Base-by-base conservation (phyloP, 108 stramenopile genomes). In the Pseudonitzschia multiseries region DNA sequence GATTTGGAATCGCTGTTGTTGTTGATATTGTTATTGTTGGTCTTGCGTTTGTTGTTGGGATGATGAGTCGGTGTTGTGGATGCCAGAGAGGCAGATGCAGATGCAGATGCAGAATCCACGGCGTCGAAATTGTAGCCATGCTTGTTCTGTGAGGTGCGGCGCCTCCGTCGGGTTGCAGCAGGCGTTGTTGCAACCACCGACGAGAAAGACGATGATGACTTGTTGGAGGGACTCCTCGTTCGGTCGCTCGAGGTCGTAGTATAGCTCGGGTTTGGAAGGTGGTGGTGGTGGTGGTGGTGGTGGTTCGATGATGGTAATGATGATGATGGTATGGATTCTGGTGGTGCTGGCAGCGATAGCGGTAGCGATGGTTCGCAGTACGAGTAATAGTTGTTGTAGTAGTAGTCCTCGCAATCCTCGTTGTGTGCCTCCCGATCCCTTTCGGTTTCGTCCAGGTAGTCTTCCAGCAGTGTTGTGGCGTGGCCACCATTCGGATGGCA, bases 401-500 rank as follows among this genome's bases (percentile, higher is more conserved):
- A 6, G 6, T 36, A 36, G 6, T 51, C 50, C n/a, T 51, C 50
- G 50, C 50, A 51, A 26, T n/a, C 42, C 17, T 43, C 57, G 32
- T 46, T 71, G 8, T 66, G 29, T 9, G 56, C 60, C 24, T 40
- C 29, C 8, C 44, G 48, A 24, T 51, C 46, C 32, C 6, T 46
- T 17, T 42, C 75, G 15, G 46, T 50, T 32, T 80, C 54, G 6
- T 79, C 79, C 40, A 92, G 79, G 56, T 92, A 92, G 21, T 80
- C 72, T 31, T 77, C 73, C 28, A 92, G 65, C 0, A 62, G 36
- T 0, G 36, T 21, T 14, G 76, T 63, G 1, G 74, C 32, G 13
- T 86, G 79, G 0, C 86, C 65, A 4, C 91, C 91, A 3, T 73
- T 42, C 4, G 72, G 50, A 51, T 72, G 64, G 87, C 89, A 65